A percentile compares a stretch with the other conserved stretches of the same genome.
phyloP scores from a whole-genome alignment of 495 filamentous ascomycete species.

The Oidiodendron maius region DNA sequence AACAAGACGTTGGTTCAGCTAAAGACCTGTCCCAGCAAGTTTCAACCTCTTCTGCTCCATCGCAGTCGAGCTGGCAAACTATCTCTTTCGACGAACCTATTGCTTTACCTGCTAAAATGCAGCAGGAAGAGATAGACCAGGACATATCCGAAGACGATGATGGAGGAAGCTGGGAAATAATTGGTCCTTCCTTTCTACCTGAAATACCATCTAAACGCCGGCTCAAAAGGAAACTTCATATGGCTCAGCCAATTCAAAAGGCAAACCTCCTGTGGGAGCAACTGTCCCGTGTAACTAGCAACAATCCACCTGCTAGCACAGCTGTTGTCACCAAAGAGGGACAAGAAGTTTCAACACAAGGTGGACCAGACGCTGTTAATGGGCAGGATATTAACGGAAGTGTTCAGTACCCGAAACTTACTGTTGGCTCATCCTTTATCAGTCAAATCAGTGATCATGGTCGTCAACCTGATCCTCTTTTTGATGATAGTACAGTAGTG shows the following conservation, averaged over 20 bases:
- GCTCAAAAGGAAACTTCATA: not conserved
- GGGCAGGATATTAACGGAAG: not conserved
- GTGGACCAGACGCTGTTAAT: constrained; percentile 3
- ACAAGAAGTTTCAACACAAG: not conserved
- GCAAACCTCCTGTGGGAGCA: constrained; percentile 14
- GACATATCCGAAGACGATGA: not conserved
- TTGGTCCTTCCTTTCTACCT: not conserved
- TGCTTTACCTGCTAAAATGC: not conserved
- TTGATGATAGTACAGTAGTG: constrained; percentile 12
- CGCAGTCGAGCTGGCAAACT: constrained; percentile 20
- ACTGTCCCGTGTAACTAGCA: constrained; percentile 1
- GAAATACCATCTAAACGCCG: not conserved
- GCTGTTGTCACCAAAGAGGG: not conserved
- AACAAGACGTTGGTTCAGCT: too few relatives aligned
- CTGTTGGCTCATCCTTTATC: constrained; percentile 15
- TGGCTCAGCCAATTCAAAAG: constrained; percentile 5
- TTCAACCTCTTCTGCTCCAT: not conserved
- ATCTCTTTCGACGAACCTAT: not conserved
- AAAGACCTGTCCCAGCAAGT: not conserved
- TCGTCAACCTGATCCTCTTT: constrained; percentile 18
- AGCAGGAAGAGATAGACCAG: not conserved
- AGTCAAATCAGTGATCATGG: constrained; percentile 19
- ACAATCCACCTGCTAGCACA: not conserved
- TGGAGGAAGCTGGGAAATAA: not conserved
- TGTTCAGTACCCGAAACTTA: constrained; percentile 19